Evolutionary conservation across 768 basidiomycete species (phyloP).

Genomic region (Suillus placidus): DNA sequence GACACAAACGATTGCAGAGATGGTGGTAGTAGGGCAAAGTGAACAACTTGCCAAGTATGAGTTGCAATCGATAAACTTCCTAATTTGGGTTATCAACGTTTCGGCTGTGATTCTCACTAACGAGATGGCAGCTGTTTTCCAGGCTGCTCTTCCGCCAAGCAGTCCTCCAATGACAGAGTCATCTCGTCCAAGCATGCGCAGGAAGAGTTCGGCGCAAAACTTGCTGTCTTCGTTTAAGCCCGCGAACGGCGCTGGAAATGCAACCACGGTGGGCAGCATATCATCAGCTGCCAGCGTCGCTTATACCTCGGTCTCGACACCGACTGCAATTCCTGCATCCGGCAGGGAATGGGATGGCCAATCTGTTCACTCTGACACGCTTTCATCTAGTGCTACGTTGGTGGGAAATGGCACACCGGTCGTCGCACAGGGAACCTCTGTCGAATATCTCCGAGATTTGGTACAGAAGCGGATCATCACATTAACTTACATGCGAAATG

Average conservation of each 20-base stretch:
- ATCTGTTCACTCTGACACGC: conserved; percentile 56
- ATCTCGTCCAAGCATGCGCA: conserved; percentile 67
- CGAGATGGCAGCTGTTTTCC: conserved; percentile 23
- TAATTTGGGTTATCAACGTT: conserved; percentile 21
- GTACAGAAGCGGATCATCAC: conserved; percentile 86
- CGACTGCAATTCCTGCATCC: conserved; percentile 41
- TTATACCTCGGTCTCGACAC: conserved; percentile 38
- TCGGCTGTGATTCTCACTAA: conserved; percentile 3
- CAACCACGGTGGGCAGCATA: conserved; percentile 38
- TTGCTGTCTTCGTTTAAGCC: conserved; percentile 73
- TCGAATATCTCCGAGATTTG: conserved; percentile 78
- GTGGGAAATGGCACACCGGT: conserved; percentile 36
- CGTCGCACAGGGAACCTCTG: conserved; percentile 63
- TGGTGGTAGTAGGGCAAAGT: conserved; percentile 10
- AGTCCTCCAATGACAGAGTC: conserved; percentile 33
- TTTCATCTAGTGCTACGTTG: conserved; percentile 42
- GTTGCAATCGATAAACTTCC: conserved; percentile 14
- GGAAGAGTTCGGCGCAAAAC: conserved; percentile 87
- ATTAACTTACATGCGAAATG: conserved; percentile 80
- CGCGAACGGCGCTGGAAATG: conserved; percentile 22
- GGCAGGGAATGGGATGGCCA: conserved; percentile 75
- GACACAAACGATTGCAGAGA: conserved; percentile 19
- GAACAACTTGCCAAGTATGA: neutral
- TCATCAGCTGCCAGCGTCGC: conserved; percentile 41
- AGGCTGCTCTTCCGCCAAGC: conserved; percentile 21